Evolutionary conservation across 305 asterid genomes (phyloP).

Genomic region (Withania somnifera): DNA sequence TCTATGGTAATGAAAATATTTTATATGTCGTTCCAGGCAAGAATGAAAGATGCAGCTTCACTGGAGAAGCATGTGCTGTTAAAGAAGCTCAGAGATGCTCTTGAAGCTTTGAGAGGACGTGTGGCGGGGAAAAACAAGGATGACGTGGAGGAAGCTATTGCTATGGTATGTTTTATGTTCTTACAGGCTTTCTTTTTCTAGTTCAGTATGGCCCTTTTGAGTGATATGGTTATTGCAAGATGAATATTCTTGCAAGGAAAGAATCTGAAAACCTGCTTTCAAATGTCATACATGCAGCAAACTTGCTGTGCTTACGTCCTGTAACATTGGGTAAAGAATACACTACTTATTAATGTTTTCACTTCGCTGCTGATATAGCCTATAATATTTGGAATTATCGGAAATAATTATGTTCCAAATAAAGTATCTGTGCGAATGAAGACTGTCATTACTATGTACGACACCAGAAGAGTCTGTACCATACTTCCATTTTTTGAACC

Average conservation of each 20-base stretch:
- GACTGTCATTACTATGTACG: neutral
- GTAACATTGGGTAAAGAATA: neutral
- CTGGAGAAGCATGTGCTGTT: slow-evolving; percentile 89
- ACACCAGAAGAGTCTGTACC: neutral
- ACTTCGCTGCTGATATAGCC: neutral
- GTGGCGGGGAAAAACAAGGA: slow-evolving; percentile 83
- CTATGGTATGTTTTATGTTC: slow-evolving; percentile 43
- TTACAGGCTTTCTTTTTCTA: neutral
- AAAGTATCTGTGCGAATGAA: neutral
- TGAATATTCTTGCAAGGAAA: neutral
- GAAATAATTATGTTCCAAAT: neutral
- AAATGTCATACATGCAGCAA: neutral
- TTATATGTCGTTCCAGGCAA: slow-evolving; percentile 45
- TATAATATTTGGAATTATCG: neutral
- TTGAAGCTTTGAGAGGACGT: slow-evolving; percentile 85
- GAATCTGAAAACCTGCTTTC: neutral
- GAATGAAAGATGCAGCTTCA: slow-evolving; percentile 80
- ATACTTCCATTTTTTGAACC: neutral
- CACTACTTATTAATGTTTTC: neutral
- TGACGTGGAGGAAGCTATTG: slow-evolving; percentile 88
- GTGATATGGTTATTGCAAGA: neutral
- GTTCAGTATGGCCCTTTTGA: neutral
- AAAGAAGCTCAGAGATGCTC: slow-evolving; percentile 91
- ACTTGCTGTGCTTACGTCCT: neutral
- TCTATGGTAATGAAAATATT: neutral